Evolutionary conservation across 2,329 filamentous ascomycete genomes (phyloP).

Genomic region (Bipolaris cookei): DNA sequence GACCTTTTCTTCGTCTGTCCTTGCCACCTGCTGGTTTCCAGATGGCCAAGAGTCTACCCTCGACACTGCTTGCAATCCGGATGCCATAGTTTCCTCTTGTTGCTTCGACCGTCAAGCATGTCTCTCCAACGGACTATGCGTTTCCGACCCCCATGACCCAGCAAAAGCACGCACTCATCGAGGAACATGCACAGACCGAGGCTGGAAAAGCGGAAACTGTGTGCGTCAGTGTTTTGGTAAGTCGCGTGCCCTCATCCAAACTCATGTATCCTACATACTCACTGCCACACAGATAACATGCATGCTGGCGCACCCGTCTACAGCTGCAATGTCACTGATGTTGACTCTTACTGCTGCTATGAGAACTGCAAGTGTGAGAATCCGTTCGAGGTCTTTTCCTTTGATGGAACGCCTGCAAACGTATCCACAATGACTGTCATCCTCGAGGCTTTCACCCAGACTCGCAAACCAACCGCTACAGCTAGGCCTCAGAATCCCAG

Average conservation of each 20-base stretch:
- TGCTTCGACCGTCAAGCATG: conserved; percentile 40
- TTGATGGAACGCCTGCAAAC: conserved; percentile 21
- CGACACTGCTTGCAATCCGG: conserved; percentile 27
- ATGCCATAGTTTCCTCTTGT: conserved; percentile 31
- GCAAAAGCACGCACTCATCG: conserved; percentile 28
- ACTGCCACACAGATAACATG: conserved; percentile 21
- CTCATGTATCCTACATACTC: not conserved
- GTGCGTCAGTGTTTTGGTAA: conserved; percentile 32
- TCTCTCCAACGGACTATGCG: conserved; percentile 41
- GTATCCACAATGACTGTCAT: conserved; percentile 39
- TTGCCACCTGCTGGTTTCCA: conserved; percentile 26
- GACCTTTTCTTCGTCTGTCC: conserved; percentile 5
- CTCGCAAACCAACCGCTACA: conserved; percentile 9
- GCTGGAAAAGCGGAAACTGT: conserved; percentile 35
- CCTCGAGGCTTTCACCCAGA: conserved; percentile 32
- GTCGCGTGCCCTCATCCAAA: not conserved
- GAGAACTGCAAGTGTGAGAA: conserved; percentile 34
- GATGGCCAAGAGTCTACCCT: conserved; percentile 15
- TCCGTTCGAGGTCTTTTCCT: conserved; percentile 30
- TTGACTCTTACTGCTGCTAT: conserved; percentile 37
- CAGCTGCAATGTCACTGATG: conserved; percentile 32
- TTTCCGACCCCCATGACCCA: conserved; percentile 33
- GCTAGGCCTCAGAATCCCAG: not conserved
- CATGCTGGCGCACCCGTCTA: conserved; percentile 36
- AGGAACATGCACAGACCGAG: conserved; percentile 38